A percentile compares a stretch with the other conserved stretches of the same genome.
Conservation (phyloP, 2,329 filamentous ascomycete species). For the Fusarium beomiforme region DNA sequence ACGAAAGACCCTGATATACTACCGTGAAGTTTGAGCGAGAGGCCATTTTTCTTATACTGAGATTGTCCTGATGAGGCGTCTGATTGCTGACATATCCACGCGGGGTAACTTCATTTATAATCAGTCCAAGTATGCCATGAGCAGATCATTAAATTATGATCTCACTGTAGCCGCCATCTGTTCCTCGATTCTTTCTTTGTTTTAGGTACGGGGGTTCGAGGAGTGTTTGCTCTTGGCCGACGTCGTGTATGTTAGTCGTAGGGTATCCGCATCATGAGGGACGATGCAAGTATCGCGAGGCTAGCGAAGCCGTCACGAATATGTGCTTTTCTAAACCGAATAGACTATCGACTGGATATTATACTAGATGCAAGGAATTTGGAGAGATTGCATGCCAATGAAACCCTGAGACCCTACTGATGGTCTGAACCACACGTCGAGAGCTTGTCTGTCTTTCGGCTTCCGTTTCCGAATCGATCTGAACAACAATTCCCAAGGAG, state of each 20-base stretch:
- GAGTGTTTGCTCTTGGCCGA: background rate
- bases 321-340: background rate
- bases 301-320: background rate
- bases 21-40: background rate
- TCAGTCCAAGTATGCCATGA: background rate
- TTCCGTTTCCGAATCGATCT: background rate
- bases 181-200: background rate
- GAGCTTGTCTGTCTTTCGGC: background rate
- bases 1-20: background rate
- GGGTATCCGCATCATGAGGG: constrained; percentile 1
- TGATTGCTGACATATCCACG: constrained; percentile 1
- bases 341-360: background rate
- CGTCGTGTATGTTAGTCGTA: background rate
- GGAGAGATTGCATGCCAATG: background rate
- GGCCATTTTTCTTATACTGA: background rate
- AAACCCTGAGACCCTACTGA: background rate
- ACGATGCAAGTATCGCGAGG: background rate
- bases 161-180: background rate
- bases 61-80: background rate
- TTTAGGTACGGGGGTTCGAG: background rate
- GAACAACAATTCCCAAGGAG: background rate
- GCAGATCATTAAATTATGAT: background rate
- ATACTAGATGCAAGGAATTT: background rate
- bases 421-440: background rate
- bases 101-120: constrained; percentile 3